Evolutionary conservation across 768 basidiomycete genomes (phyloP).

Genomic region (Leccinum boreale): DNA sequence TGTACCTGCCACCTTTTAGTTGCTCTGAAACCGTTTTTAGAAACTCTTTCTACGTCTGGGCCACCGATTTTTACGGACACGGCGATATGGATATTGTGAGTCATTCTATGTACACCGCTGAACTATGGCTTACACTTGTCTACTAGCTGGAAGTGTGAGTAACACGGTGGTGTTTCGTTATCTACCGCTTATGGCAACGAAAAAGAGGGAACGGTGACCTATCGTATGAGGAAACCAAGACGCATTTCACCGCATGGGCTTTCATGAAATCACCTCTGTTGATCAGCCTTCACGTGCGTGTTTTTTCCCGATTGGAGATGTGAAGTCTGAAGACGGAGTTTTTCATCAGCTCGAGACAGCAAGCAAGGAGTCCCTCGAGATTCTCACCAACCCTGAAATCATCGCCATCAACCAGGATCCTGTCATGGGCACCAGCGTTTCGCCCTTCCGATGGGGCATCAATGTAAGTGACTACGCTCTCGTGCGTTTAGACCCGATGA

Average conservation of each 20-base stretch:
- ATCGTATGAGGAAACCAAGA: constrained; percentile 60
- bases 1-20: neutral
- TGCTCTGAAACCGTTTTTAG: constrained; percentile 30
- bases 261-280: constrained; percentile 67
- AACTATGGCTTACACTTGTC: neutral
- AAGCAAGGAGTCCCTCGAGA: constrained; percentile 47
- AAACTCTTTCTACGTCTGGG: constrained; percentile 62
- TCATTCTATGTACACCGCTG: constrained; percentile 6
- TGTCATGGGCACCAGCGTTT: constrained; percentile 55
- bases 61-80: constrained; percentile 64
- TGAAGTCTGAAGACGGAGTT: neutral
- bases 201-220: constrained; percentile 60
- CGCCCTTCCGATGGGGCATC: constrained; percentile 67
- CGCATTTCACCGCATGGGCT: constrained; percentile 73
- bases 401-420: constrained; percentile 70
- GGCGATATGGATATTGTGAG: constrained; percentile 68
- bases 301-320: constrained; percentile 6
- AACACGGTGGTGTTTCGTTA: neutral
- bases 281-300: constrained; percentile 54
- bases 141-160: constrained; percentile 57
- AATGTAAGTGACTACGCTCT: constrained; percentile 41
- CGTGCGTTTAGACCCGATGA: neutral
- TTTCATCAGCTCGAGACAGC: constrained; percentile 45
- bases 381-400: constrained; percentile 62
- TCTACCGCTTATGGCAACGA: neutral